Conservation (phyloP, 2,329 filamentous ascomycete genomes). For the Ophiostoma angusticollis region DNA sequence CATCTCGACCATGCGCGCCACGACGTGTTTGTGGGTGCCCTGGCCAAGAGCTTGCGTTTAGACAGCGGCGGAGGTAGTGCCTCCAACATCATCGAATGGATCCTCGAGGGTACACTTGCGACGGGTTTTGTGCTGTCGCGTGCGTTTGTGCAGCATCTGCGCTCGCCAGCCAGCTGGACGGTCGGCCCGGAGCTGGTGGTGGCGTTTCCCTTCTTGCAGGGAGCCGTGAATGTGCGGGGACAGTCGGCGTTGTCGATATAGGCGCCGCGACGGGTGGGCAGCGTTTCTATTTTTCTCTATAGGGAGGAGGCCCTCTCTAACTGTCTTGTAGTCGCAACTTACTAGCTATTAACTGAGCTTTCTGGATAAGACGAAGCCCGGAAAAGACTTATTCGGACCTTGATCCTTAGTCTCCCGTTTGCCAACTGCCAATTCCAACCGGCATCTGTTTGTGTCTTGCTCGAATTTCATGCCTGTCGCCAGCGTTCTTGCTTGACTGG, state of each 20-base stretch:
- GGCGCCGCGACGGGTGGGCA: too few relatives aligned
- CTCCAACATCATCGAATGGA: constrained; percentile 5
- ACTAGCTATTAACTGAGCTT: too few relatives aligned
- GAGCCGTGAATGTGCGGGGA: constrained; percentile 7
- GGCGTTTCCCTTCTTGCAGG: constrained; percentile 8
- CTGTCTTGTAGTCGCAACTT: too few relatives aligned
- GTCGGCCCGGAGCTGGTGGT: constrained; percentile 9
- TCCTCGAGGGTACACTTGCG: constrained; percentile 5
- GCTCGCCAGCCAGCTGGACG: constrained; percentile 7
- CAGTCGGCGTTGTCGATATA: neutral
- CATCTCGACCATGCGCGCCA: constrained; percentile 6
- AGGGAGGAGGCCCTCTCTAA: too few relatives aligned
- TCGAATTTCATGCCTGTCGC: too few relatives aligned
- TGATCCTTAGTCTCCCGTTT: too few relatives aligned
- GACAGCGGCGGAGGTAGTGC: too few relatives aligned
- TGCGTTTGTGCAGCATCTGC: constrained; percentile 9
- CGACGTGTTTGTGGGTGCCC: constrained; percentile 1
- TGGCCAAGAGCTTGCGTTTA: constrained; percentile 4
- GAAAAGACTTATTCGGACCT: too few relatives aligned
- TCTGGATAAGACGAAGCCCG: too few relatives aligned
- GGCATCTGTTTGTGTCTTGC: too few relatives aligned
- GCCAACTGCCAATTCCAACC: too few relatives aligned
- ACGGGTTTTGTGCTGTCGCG: constrained; percentile 3
- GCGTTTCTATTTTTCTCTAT: neutral
- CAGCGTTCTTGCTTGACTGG: too few relatives aligned